Percentiles rank a stretch among this genome's conserved stretches.
These are phyloP conservation scores for Cercospora sp. DNA, from an alignment of 2,329 filamentous ascomycete species.

Conservation along the genomic window DNA sequence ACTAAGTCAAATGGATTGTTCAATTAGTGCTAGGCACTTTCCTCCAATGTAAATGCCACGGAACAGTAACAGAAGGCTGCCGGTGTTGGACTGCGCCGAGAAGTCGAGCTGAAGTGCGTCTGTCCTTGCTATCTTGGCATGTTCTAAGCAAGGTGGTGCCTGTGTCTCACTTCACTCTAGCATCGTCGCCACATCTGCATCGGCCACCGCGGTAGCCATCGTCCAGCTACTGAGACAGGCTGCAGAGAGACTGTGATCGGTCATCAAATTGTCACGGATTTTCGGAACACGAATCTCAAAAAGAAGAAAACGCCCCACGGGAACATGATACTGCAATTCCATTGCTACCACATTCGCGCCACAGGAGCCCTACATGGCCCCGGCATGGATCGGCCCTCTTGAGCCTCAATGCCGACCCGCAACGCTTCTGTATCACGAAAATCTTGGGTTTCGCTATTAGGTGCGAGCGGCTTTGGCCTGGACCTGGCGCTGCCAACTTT, in stretches of 20 bases:
- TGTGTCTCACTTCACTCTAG: neutral
- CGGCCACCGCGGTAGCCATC: neutral
- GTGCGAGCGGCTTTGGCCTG: neutral
- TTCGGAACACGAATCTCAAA: neutral
- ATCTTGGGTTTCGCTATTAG: neutral
- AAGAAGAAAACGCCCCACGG: neutral
- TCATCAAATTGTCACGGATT: neutral
- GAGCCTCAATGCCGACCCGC: neutral
- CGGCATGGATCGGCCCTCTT: neutral
- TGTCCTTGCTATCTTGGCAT: neutral
- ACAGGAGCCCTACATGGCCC: too few relatives aligned
- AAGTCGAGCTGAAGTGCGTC: neutral
- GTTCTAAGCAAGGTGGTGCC: neutral
- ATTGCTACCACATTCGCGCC: too few relatives aligned
- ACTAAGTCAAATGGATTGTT: too few relatives aligned
- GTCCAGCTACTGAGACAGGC: neutral
- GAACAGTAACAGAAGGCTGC: neutral
- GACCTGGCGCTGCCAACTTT: neutral
- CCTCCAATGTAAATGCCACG: neutral
- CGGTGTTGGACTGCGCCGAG: neutral
- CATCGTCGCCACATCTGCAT: neutral
- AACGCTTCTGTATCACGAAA: neutral
- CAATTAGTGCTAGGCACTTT: neutral
- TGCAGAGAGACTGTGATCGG: neutral
- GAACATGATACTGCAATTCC: neutral